Percentiles rank a stretch among this genome's conserved stretches.
Conservation (phyloP, 805 yeast species). For the Candida alai region DNA sequence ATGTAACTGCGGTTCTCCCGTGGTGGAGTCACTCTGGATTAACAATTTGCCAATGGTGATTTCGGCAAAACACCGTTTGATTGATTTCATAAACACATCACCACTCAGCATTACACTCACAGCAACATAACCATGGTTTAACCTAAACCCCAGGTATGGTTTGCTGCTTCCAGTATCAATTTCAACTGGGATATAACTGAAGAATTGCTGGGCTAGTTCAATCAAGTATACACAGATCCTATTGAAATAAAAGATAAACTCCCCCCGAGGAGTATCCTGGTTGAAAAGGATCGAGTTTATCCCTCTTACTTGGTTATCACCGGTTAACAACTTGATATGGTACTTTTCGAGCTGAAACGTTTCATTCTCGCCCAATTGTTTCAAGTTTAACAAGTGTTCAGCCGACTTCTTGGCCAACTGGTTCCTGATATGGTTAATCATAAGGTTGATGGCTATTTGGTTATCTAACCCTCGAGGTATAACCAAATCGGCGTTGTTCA, state of each 20-base stretch:
- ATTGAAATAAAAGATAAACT: conserved; percentile 83
- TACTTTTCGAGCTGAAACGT: conserved; percentile 22
- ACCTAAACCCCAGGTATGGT: conserved; percentile 37
- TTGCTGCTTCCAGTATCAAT: conserved; percentile 26
- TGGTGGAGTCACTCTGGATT: conserved; percentile 80
- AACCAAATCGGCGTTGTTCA: conserved; percentile 77
- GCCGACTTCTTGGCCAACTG: conserved; percentile 64
- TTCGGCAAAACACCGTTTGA: conserved; percentile 73
- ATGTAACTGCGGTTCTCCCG: conserved; percentile 94
- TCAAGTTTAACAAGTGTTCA: conserved; percentile 62
- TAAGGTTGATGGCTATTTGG: conserved; percentile 69
- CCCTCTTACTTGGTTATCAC: conserved; percentile 64
- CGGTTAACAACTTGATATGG: conserved; percentile 37
- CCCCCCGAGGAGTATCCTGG: conserved; percentile 55
- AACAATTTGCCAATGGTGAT: conserved; percentile 77
- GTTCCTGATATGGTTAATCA: conserved; percentile 73
- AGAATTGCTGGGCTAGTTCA: conserved; percentile 60
- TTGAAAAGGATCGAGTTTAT: conserved; percentile 68
- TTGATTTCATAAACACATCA: conserved; percentile 81
- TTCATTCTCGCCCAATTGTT: conserved; percentile 47
- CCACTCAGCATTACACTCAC: conserved; percentile 87
- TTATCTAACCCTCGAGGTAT: conserved; percentile 92
- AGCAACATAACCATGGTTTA: conserved; percentile 55
- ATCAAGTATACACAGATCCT: conserved; percentile 72
- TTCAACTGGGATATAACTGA: conserved; percentile 30